Conservation (phyloP, 78 protist species). For the Dictyostelium intermedium region DNA sequence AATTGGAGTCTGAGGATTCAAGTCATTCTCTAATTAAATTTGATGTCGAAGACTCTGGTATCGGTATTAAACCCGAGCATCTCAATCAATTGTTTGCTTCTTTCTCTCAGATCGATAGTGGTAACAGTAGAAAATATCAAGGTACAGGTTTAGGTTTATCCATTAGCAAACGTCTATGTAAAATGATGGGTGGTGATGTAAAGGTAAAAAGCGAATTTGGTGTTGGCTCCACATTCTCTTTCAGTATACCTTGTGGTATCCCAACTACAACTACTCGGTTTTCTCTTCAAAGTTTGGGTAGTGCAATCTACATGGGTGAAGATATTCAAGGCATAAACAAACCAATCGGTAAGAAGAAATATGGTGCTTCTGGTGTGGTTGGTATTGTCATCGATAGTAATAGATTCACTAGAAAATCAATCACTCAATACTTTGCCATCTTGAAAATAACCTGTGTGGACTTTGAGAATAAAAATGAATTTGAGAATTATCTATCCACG, state of each 20-base stretch:
- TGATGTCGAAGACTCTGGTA: conserved; percentile 81
- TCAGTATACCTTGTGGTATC: not conserved
- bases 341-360: conserved; percentile 46
- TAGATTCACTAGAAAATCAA: not conserved
- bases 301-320: conserved; percentile 29
- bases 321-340: conserved; percentile 9
- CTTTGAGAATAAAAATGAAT: not conserved
- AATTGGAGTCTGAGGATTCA: not conserved
- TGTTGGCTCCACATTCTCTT: conserved; percentile 47
- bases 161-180: conserved; percentile 36
- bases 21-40: not conserved
- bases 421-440: conserved; percentile 1
- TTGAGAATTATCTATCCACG: not conserved
- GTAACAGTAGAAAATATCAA: conserved; percentile 16
- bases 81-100: conserved; percentile 24
- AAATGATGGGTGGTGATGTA: conserved; percentile 77
- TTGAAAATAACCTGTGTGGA: conserved; percentile 33
- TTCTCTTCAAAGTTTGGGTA: conserved; percentile 22
- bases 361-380: not conserved
- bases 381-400: conserved; percentile 38
- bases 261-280: not conserved
- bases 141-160: conserved; percentile 77
- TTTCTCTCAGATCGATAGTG: conserved; percentile 40
- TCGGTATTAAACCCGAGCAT: conserved; percentile 53
- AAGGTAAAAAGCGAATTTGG: conserved; percentile 25